Conservation (phyloP, 2,329 filamentous ascomycete genomes). For the Fusarium gaditjirri region DNA sequence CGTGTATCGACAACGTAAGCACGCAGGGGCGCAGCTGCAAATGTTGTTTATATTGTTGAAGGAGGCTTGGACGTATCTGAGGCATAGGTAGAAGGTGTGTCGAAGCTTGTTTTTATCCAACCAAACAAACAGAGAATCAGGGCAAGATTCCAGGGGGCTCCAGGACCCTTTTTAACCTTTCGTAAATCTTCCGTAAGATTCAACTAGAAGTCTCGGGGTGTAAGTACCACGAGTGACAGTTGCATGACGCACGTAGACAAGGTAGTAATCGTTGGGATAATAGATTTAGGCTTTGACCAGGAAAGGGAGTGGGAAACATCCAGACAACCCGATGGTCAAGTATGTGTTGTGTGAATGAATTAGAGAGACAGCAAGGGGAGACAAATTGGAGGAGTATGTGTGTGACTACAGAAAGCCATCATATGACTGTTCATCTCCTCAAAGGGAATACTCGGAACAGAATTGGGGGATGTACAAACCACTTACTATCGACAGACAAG, state of each 20-base stretch:
- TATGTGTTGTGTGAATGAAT: conserved; percentile 1
- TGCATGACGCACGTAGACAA: conserved; percentile 31
- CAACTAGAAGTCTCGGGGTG: conserved; percentile 7
- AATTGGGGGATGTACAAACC: conserved; percentile 26
- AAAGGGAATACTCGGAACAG: conserved; percentile 28
- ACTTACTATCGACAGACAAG: conserved; percentile 7
- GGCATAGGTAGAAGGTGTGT: conserved; percentile 17
- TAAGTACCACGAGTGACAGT: conserved; percentile 25
- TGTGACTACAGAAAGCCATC: conserved; percentile 32
- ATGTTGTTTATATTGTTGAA: conserved; percentile 25
- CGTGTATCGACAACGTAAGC: conserved; percentile 39
- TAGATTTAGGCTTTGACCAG: conserved; percentile 10
- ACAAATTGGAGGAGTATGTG: conserved; percentile 16
- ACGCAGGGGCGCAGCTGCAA: conserved; percentile 30
- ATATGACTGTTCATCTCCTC: conserved; percentile 30
- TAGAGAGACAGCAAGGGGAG: conserved; percentile 1
- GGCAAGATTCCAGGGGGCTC: conserved; percentile 10
- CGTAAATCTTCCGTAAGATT: conserved; percentile 21
- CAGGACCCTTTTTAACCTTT: conserved; percentile 31
- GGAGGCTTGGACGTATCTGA: conserved; percentile 35
- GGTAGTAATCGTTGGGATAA: conserved; percentile 10
- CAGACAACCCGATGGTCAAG: not conserved
- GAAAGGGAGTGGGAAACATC: conserved; percentile 2
- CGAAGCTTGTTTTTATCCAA: conserved; percentile 27
- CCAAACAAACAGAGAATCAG: conserved; percentile 20